Base-by-base conservation (phyloP, 495 filamentous ascomycete species). In the Staphylotrichum tortipilum region DNA sequence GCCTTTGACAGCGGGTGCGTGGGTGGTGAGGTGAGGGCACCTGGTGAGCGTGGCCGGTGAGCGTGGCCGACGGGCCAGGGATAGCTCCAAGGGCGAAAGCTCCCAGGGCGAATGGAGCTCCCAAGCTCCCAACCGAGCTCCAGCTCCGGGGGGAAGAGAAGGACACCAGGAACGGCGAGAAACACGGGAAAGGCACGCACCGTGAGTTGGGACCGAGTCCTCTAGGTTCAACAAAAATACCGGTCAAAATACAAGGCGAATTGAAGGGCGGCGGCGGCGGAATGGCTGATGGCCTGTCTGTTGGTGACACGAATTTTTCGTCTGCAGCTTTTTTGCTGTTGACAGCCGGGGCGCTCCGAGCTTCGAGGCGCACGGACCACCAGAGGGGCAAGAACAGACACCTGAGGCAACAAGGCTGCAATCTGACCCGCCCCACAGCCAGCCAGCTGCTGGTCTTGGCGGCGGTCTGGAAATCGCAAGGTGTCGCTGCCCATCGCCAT, bases 241-340 rank as follows among this genome's bases (percentile, higher is more conserved):
- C 57, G 34, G 23, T 41, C 15, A 57, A 53, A 38, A 52, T 55
- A 59, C 48, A 55, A 33, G 38, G 43, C 22, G 54, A 59, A 56
- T 56, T 36, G 55, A 58, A 61, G 7, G 45, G 23, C 3, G 47
- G 50, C 30, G 50, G 37, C 34, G 55, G 35, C 39, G 40, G 9
- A 52, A 48, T 50, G 35, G 43, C 29, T 26, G 40, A 33, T 40
- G 35, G 52, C 19, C 40, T 18, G 24, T 1, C 19, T n/a, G 26
- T 28, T 34, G 31, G 8, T 18, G 14, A 11, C 11, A 7, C 12
- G 47, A 54, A 44, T 45, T 58, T 54, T 45, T 21, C 28, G 48
- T 26, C 24, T 22, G n/a, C 26, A 7, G 26, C 26, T 28, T 28
- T n/a, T n/a, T n/a, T n/a, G n/a, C n/a, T n/a, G n/a, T n/a, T n/a